Conservation (phyloP, 345 rosid genomes). For the Salix brachista region DNA sequence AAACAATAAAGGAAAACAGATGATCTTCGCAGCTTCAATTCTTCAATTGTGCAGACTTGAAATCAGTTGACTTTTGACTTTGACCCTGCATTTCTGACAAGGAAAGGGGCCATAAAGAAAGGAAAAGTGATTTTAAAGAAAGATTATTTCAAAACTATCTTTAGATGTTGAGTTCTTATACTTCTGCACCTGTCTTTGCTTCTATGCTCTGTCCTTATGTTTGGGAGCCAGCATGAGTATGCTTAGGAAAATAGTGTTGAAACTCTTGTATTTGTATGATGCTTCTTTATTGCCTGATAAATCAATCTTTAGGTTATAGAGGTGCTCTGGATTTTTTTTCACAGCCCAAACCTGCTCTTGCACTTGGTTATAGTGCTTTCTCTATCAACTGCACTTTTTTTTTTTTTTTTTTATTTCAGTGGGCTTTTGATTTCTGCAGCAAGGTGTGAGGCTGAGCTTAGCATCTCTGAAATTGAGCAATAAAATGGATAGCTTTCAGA, state of each 20-base stretch:
- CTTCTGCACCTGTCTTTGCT: too few relatives aligned
- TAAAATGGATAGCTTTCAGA: background rate
- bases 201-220: background rate
- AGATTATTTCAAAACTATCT: too few relatives aligned
- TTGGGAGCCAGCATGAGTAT: background rate
- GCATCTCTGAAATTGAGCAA: background rate
- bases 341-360: background rate
- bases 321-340: background rate
- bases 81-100: too few relatives aligned
- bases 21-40: too few relatives aligned
- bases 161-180: too few relatives aligned
- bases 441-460: background rate
- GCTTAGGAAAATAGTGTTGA: background rate
- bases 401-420: background rate
- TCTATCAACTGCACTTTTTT: background rate
- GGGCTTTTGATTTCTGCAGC: background rate
- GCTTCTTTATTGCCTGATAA: background rate
- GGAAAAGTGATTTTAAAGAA: too few relatives aligned
- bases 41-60: too few relatives aligned
- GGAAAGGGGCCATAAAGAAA: too few relatives aligned
- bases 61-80: too few relatives aligned
- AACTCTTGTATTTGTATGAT: background rate
- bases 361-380: background rate
- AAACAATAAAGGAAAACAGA: too few relatives aligned
- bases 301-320: background rate